Evolutionary conservation across 306 rosid genomes (phyloP).

Genomic region (barrel medic (Medicago truncatula)): MtrunA17r5.0-ANR NC_053045.1:52313501-52314000

Average conservation of each 20-base stretch:
- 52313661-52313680: neutral
- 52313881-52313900: no score
- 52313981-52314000: no score
- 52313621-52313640: neutral
- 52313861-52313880: no score
- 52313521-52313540: conserved; percentile 2
- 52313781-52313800: no score
- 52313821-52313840: no score
- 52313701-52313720: neutral
- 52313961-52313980: no score
- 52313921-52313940: no score
- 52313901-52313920: no score
- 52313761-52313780: no score
- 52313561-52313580: conserved; percentile 17
- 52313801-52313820: no score
- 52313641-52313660: neutral
- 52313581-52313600: neutral
- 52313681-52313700: neutral
- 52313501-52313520: conserved; percentile 26
- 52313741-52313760: neutral
- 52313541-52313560: neutral
- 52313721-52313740: neutral
- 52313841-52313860: no score
- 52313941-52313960: no score
- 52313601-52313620: neutral